Evolutionary conservation across 805 yeast genomes (phyloP), one percentile per base, ranked within the genome.

Genomic region (Nakazawaea peltata): DNA sequence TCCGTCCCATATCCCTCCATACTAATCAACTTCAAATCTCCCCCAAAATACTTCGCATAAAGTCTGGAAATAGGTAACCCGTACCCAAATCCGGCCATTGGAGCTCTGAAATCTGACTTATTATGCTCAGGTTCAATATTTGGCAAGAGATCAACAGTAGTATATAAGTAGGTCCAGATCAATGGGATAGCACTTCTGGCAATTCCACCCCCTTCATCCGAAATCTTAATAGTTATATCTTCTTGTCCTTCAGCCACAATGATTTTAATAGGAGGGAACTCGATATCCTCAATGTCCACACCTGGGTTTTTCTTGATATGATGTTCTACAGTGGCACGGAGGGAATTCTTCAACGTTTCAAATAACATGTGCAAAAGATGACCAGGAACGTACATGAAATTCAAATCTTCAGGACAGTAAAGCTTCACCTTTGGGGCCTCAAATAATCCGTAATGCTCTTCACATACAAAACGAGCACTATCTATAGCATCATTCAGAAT

Each of bases 1-100:
- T 86, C 96, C 1, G 96, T 86, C 12, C 96, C 96, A 50, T 86
- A 84, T 7, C 95, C 95, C 57, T 86, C 95, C 94, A 87, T 84
- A 23, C 86, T 75, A 37, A 85, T 86, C 49, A 87, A 67, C 51
- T 81, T 81, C 55, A 86, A 69, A 49, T 87, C 95, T 3, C 95
- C 95, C 5, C 95, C 94, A 52, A 87, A 86, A 54, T 86, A 86
- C 43, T 88, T 77, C 2, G 95, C 88, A 46, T 87, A 87, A 26
- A 86, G 65, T 40, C 95, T 60, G 32, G 92, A 80, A 36, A 87
- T 77, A 2, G 95, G 95, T 47, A 86, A 65, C 0, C 96, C 95
- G 50, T 86, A 88, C 19, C 96, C 96, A 45, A 82, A 81, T 0
- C 96, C 96, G 34, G 95, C 95, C 83, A 86, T 81, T 40, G 95